phyloP scores from a whole-genome alignment of 2,329 filamentous ascomycete genomes.

The Colletotrichum godetiae region DNA sequence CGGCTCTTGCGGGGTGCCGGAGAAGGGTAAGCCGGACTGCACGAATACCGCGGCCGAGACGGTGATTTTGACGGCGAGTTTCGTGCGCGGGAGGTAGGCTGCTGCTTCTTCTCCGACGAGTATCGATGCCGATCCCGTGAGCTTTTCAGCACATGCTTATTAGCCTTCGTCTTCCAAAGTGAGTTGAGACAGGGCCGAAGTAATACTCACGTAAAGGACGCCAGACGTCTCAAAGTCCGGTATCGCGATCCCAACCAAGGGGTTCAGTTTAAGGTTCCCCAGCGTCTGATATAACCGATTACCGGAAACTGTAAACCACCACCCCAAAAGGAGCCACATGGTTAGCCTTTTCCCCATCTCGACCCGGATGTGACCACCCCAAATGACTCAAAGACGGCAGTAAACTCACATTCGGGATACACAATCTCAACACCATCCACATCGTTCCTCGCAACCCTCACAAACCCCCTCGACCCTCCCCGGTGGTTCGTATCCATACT shows the following conservation, averaged over 20 bases:
- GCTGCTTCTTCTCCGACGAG: constrained; percentile 73
- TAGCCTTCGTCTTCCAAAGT: background rate
- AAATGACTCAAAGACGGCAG: background rate
- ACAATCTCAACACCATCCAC: constrained; percentile 63
- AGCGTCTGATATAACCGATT: constrained; percentile 87
- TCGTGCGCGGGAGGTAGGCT: constrained; percentile 73
- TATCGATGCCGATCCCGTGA: constrained; percentile 76
- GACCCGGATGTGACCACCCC: background rate
- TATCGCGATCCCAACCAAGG: constrained; percentile 75
- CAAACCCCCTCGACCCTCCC: constrained; percentile 79
- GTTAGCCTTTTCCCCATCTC: background rate
- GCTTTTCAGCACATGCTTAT: constrained; percentile 24
- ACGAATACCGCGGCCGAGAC: constrained; percentile 73
- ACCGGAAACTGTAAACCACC: constrained; percentile 66
- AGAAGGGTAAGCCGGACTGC: constrained; percentile 73
- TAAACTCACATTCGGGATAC: constrained; percentile 76
- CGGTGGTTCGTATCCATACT: constrained; percentile 89
- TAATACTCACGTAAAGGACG: constrained; percentile 68
- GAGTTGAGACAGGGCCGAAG: background rate
- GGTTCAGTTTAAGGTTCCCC: constrained; percentile 78
- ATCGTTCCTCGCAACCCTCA: constrained; percentile 73
- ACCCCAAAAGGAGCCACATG: background rate
- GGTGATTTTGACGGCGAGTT: constrained; percentile 77
- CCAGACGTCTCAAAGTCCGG: constrained; percentile 80
- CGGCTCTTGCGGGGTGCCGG: constrained; percentile 66